These are phyloP conservation scores for Beauveria sp. DNA, from an alignment of 2,329 filamentous ascomycete species.

Conservation along the genomic window DNA sequence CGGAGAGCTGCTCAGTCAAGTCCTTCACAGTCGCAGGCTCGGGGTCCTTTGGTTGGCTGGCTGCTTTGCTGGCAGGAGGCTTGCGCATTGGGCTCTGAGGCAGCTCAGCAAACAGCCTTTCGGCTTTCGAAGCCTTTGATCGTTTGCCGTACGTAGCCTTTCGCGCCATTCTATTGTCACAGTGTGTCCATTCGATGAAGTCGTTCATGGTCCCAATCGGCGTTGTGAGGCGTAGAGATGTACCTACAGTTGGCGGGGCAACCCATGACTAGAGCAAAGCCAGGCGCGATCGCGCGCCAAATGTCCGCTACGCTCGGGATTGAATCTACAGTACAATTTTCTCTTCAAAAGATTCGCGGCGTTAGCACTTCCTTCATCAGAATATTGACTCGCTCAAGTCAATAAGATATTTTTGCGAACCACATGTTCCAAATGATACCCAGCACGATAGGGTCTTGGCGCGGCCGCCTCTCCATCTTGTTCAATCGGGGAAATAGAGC, in stretches of 20 bases:
- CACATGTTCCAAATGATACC: too few relatives aligned
- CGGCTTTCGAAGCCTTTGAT: conserved; percentile 37
- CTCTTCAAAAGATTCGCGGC: too few relatives aligned
- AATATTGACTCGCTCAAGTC: too few relatives aligned
- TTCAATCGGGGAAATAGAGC: too few relatives aligned
- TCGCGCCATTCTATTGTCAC: conserved; percentile 34
- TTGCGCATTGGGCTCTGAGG: conserved; percentile 41
- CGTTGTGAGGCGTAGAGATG: not conserved
- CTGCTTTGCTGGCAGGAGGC: conserved; percentile 15
- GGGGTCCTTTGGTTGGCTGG: not conserved
- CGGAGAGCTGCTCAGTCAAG: conserved; percentile 28
- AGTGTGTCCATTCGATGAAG: not conserved
- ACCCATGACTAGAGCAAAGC: conserved; percentile 5
- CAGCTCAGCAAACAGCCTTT: conserved; percentile 44
- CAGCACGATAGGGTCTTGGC: too few relatives aligned
- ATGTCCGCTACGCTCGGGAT: too few relatives aligned
- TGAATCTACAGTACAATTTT: too few relatives aligned
- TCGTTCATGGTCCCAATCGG: not conserved
- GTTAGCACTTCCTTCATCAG: too few relatives aligned
- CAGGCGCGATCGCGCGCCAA: not conserved
- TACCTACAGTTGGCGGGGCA: conserved; percentile 18
- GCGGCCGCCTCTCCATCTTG: too few relatives aligned
- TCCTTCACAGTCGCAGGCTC: conserved; percentile 21
- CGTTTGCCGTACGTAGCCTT: conserved; percentile 44
- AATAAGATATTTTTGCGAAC: too few relatives aligned